Conservation (phyloP, 768 basidiomycete genomes). For the Exidia glandulosa region DNA sequence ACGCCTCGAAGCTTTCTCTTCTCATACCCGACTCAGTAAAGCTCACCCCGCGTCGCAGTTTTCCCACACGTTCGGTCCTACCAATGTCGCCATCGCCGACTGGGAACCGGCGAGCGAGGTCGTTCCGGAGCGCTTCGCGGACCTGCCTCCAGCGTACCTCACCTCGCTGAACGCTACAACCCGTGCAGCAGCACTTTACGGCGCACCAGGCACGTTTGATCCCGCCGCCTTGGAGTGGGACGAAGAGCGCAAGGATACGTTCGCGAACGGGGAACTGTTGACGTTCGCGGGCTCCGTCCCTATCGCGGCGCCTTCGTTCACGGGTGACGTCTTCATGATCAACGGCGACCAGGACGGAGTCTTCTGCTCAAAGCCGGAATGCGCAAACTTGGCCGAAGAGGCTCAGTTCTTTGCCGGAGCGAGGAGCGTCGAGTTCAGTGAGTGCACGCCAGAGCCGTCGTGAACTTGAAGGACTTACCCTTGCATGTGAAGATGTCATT, state of each 20-base stretch:
- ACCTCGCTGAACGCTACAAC: not conserved
- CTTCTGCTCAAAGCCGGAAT: not conserved
- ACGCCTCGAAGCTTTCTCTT: too few species aligned
- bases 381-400: not conserved
- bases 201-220: not conserved
- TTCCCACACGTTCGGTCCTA: not conserved
- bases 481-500: too few species aligned
- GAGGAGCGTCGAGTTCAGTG: not conserved
- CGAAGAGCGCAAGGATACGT: not conserved
- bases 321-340: not conserved
- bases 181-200: not conserved
- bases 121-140: not conserved
- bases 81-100: not conserved
- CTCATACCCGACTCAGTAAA: not conserved
- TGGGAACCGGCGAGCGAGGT: not conserved
- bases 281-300: not conserved
- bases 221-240: not conserved
- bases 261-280: not conserved
- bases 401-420: not conserved
- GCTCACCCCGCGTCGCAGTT: not conserved
- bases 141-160: not conserved
- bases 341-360: not conserved
- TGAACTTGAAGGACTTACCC: too few species aligned
- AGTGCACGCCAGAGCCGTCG: too few species aligned
- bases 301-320: not conserved